These are phyloP conservation scores for Papilionanthe hybrid DNA, from an alignment of 116 monocot genomes.

Conservation along the genomic window DNA sequence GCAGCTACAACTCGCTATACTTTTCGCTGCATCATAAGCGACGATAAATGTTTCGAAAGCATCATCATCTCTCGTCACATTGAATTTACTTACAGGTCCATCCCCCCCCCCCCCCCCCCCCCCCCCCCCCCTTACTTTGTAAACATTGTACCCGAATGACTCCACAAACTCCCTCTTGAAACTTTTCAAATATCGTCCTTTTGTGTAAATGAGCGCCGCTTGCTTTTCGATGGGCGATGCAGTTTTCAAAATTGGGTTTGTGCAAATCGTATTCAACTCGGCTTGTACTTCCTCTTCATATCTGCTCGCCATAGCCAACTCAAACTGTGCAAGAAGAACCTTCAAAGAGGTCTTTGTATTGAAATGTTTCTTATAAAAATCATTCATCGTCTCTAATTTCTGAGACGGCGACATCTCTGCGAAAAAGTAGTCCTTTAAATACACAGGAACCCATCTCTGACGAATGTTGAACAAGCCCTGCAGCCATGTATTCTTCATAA, in stretches of 20 bases:
- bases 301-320: conserved; percentile 58
- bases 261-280: conserved; percentile 43
- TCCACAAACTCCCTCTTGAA: conserved; percentile 95
- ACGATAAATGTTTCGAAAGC: conserved; percentile 64
- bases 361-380: conserved; percentile 87
- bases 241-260: conserved; percentile 60
- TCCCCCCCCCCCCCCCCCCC: no score
- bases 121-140: conserved; percentile 72
- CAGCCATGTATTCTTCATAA: conserved; percentile 85
- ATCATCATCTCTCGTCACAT: conserved; percentile 74
- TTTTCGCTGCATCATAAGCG: conserved; percentile 52
- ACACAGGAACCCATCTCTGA: conserved; percentile 78
- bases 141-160: conserved; percentile 68
- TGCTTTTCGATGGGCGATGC: conserved; percentile 96
- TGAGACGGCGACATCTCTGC: conserved; percentile 66
- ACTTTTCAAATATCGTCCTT: conserved; percentile 61
- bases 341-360: conserved; percentile 84
- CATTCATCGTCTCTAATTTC: conserved; percentile 84
- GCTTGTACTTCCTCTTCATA: conserved; percentile 69
- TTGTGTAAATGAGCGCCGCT: conserved; percentile 68
- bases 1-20: conserved; percentile 72
- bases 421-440: conserved; percentile 77
- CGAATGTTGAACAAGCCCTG: conserved; percentile 83
- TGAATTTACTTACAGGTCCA: conserved; percentile 54
- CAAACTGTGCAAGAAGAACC: conserved; percentile 86